Evolutionary conservation across 495 filamentous ascomycete genomes (phyloP), one percentile per base, ranked within the genome.

Genomic region (Aspergillus indologenus): DNA sequence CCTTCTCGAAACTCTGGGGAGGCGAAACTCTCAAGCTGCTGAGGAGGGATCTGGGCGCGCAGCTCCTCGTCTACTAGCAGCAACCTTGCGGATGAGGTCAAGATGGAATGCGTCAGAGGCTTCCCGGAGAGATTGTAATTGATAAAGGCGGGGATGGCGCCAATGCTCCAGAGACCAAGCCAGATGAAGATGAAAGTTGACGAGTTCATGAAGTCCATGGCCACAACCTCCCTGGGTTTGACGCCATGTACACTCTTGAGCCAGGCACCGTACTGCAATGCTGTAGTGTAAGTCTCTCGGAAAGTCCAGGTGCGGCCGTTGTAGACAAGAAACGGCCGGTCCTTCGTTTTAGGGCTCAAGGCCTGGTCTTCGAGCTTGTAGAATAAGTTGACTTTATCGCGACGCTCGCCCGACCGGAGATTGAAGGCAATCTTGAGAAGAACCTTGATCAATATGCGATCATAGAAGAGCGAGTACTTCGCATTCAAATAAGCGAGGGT

Each of bases 91-190:
- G 83, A 86, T 0, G 90, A 89, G 9, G 84, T 82, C 54, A 79
- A 85, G 15, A 98, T 78, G 52, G 89, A 93, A 70, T 98, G 93
- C 24, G 86, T 68, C 58, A 98, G 74, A 2, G 92, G 80, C 24
- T 90, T 83, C 14, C 87, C 88, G 1, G 80, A 78, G 46, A 98
- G 70, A 64, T 97, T 98, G 72, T 94, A 96, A 70, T 98, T 98
- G 75, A 98, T 89, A 59, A 95, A 90, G 0, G 93, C 94, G n/a
- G 93, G 92, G 23, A 82, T 83, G 0, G 90, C 92, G 0, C 94
- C 94, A 44, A 98, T 85, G 18, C 87, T 85, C 92, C 93, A 97
- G 29, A 97, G 71, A 0, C 88, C 94, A 21, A 96, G 78, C 76
- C 85, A 83, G n/a, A 96, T 58, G 75, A 96, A 95, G 12, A 96